Conservation (phyloP, 192 early-diverging fungal genomes). For the Coemansia interrupta region DNA sequence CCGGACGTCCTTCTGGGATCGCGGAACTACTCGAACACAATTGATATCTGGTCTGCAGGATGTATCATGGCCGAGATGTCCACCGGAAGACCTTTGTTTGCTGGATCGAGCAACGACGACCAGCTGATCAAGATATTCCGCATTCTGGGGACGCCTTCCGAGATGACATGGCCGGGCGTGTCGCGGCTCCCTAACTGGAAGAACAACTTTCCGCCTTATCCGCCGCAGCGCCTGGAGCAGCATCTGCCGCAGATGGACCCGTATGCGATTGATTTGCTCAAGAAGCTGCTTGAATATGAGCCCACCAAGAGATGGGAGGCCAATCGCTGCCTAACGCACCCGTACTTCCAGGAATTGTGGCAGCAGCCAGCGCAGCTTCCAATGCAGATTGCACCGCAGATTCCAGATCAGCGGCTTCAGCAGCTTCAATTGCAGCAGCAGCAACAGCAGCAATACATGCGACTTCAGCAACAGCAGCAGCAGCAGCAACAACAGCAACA, state of each 20-base stretch:
- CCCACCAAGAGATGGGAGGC: constrained; percentile 52
- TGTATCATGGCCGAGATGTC: constrained; percentile 98
- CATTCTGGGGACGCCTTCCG: constrained; percentile 73
- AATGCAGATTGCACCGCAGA: constrained; percentile 23
- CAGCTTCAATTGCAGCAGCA: constrained; percentile 36
- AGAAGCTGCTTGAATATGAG: constrained; percentile 71
- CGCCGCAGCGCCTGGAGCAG: constrained; percentile 60
- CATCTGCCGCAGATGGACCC: constrained; percentile 73
- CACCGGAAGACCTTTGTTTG: constrained; percentile 74
- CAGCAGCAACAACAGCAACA: constrained; percentile 17
- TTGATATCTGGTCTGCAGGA: constrained; percentile 97
- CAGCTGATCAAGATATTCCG: constrained; percentile 78
- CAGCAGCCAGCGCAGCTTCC: constrained; percentile 36
- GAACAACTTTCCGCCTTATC: constrained; percentile 63
- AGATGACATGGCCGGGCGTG: constrained; percentile 72
- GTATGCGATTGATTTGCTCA: constrained; percentile 68
- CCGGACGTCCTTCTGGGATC: constrained; percentile 96
- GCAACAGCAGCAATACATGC: constrained; percentile 35
- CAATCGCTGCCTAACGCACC: constrained; percentile 31
- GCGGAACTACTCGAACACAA: constrained; percentile 88
- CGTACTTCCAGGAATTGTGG: constrained; percentile 48
- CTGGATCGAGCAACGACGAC: constrained; percentile 78
- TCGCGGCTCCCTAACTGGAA: constrained; percentile 69
- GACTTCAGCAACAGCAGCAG: constrained; percentile 28
- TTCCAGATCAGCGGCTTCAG: constrained; percentile 37